Evolutionary conservation across 2,329 filamentous ascomycete species (phyloP), one percentile per base, ranked within the genome.

Genomic region (Phialemonium atrogriseum): DNA sequence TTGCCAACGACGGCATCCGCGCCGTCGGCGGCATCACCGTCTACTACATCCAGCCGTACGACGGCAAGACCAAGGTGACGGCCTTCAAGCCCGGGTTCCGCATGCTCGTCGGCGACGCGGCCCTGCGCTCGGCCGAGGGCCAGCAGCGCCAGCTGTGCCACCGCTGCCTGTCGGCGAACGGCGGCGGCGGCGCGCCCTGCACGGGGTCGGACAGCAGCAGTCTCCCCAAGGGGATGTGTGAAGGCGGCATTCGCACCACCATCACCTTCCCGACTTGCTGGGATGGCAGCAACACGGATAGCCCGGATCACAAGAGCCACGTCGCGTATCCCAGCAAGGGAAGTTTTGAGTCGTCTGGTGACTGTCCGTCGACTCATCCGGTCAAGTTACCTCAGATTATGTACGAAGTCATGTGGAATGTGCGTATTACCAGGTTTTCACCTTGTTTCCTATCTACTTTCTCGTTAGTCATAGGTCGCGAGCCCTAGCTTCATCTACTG

Each of bases 281-380:
- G 69, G 58, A 73, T 35, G 70, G 69, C 17, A 52, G 52, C 16
- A 57, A 68, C 38, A 37, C 62, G 27, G 66, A 71, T 41, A 53
- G 56, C 10, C 32, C 54, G 0, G 58, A 70, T 43, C 65, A 56
- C 43, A 52, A 39, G 24, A 35, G 33, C 11, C 42, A 45, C 23
- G 34, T 73, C 40, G 54, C 59, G 5, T 73, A 72, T 39, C 69
- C 67, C 4, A 27, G 27, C 10, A 32, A 28, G 5, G 42, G 44
- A 3, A 38, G 36, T 10, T 49, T 49, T 29, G 41, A 43, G 27
- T 36, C 39, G 10, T 37, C 37, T 3, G 43, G 43, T 1, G 32
- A 49, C 6, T 63, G 59, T 40, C 58, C 60, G 2, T 20, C 46
- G 26, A 51, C 51, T 3, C 56, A 65, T 45, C 61, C 61, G 9